These are phyloP conservation scores for Cyclotella baltica DNA, from an alignment of 108 stramenopile species.

Conservation along the genomic window DNA sequence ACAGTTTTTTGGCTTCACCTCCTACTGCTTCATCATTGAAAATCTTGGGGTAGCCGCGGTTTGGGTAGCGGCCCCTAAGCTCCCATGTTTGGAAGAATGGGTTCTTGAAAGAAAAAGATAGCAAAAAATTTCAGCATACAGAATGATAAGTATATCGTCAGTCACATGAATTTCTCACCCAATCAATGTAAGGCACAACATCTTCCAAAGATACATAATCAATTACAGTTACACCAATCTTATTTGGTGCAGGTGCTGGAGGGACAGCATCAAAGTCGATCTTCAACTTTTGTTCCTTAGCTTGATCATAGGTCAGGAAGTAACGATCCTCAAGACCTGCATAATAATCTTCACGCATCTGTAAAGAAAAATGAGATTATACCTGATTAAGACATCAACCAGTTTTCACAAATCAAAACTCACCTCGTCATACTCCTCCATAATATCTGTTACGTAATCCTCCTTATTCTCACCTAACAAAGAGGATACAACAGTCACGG, in stretches of 20 bases:
- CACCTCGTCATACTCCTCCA: conserved; percentile 97
- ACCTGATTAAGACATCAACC: neutral
- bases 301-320: conserved; percentile 93
- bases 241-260: conserved; percentile 86
- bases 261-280: conserved; percentile 93
- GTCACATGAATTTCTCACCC: conserved; percentile 59
- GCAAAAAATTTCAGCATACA: neutral
- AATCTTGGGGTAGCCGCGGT: conserved; percentile 99
- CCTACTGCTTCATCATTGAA: conserved; percentile 98
- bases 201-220: conserved; percentile 83
- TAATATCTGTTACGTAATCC: conserved; percentile 94
- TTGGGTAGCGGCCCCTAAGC: conserved; percentile 98
- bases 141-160: neutral
- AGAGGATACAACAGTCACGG: conserved; percentile 96
- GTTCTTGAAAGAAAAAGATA: conserved; percentile 53
- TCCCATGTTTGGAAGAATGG: conserved; percentile 99
- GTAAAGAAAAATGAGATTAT: neutral
- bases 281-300: conserved; percentile 74
- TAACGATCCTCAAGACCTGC: conserved; percentile 96
- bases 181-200: conserved; percentile 98
- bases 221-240: conserved; percentile 85
- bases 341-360: conserved; percentile 97
- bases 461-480: conserved; percentile 88
- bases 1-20: conserved; percentile 96
- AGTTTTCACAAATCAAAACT: conserved; percentile 32